These are phyloP conservation scores for Xylaria telfairii DNA, from an alignment of 495 filamentous ascomycete genomes.

Conservation along the genomic window DNA sequence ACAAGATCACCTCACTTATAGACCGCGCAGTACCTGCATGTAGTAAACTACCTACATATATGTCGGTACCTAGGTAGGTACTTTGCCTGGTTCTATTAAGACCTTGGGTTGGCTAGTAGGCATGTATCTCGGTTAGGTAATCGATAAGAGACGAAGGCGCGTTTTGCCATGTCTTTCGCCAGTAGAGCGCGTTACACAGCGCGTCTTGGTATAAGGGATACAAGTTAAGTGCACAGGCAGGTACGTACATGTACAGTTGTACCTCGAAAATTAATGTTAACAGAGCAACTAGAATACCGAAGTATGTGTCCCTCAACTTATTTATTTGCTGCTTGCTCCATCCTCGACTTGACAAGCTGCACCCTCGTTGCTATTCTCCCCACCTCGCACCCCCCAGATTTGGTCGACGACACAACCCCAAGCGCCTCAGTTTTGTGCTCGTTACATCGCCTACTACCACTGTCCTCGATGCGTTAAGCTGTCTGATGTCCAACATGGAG, in stretches of 20 bases:
- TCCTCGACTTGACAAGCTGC: background rate
- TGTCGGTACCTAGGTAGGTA: no score
- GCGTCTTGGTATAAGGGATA: conserved; percentile 4
- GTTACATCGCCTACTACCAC: background rate
- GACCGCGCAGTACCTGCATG: no score
- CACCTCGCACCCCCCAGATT: background rate
- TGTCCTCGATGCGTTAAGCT: background rate
- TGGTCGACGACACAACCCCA: background rate
- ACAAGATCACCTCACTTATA: no score
- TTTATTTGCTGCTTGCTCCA: background rate
- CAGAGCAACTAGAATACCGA: no score
- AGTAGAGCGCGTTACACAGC: background rate
- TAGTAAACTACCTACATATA: no score
- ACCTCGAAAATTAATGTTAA: background rate
- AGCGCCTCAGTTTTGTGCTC: background rate
- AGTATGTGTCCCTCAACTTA: no score
- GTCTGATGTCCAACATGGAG: background rate
- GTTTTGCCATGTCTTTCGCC: background rate
- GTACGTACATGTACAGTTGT: background rate
- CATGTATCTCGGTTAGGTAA: no score
- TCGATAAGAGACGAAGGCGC: background rate
- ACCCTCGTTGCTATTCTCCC: background rate
- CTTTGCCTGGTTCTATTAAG: background rate
- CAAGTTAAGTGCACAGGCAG: background rate
- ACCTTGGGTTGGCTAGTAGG: no score